Evolutionary conservation across 164 flowering plant species (phyloP), one percentile per base, ranked within the genome.

Genomic region (Platanus orientalis): DNA sequence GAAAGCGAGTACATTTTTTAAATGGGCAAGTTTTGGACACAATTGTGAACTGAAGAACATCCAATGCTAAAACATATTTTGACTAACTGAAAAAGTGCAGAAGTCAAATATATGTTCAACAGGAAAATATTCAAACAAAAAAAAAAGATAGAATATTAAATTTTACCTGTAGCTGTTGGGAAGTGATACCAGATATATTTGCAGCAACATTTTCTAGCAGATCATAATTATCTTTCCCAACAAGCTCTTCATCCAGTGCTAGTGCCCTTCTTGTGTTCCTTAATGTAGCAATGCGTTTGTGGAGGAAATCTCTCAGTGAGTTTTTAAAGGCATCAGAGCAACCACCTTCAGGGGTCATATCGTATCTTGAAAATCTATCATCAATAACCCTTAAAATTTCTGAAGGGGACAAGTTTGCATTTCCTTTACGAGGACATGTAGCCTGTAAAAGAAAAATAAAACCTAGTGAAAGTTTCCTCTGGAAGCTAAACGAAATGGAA

Each of bases 141-240:
- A 34, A 10, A 2, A 45, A 45, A 48, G 3, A 21, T 50, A 13
- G 29, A 64, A 17, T 21, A 40, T 39, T 36, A 7, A 29, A 21
- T 16, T 17, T 55, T 79, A 94, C 96, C 96, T 83, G 76, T 17
- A 94, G 80, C 73, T 91, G 98, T 63, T 63, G 76, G 24, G 65
- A 52, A 53, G 97, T 78, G 61, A 94, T 67, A 48, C 93, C 89
- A 39, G 80, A 80, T 53, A 81, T 75, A 58, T 80, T 82, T 57
- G 82, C 76, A 39, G 83, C 81, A 54, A 86, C 56, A 23, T 58
- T 69, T 58, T 80, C 80, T 20, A 66, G 65, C 58, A 27, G 42
- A 47, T 47, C 54, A 28, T 32, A 56, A n/a, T 59, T 34, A 27
- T 68, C 62, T 45, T 54, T 71, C 25, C 29, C 64, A 56, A 62